These are phyloP conservation scores for Chaetoscypha palmicola DNA, from an alignment of 2,329 filamentous ascomycete genomes.

Conservation along the genomic window DNA sequence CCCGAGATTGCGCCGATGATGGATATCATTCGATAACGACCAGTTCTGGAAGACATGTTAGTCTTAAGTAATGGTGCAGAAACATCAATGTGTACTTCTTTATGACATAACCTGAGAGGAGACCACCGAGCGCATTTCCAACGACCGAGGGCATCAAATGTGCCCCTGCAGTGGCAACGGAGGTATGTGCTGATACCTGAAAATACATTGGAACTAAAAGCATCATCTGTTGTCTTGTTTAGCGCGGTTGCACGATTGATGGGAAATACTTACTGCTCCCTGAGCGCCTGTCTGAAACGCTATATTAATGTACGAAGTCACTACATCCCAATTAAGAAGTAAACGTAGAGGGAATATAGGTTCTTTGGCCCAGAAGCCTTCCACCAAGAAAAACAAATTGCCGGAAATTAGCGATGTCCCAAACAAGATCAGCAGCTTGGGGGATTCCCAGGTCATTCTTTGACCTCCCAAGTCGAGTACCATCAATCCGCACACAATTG, in stretches of 20 bases:
- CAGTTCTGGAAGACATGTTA: constrained; percentile 42
- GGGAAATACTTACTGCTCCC: constrained; percentile 37
- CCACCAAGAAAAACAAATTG: constrained; percentile 20
- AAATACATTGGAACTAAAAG: constrained; percentile 64
- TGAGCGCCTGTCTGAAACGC: constrained; percentile 50
- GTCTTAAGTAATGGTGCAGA: not conserved
- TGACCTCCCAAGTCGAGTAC: constrained; percentile 44
- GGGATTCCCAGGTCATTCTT: constrained; percentile 33
- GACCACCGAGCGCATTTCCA: constrained; percentile 58
- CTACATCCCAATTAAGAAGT: constrained; percentile 43
- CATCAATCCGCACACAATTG: constrained; percentile 39
- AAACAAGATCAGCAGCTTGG: constrained; percentile 30
- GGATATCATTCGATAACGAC: constrained; percentile 50
- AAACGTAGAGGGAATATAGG: constrained; percentile 52
- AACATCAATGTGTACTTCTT: constrained; percentile 25
- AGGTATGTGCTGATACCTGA: constrained; percentile 52
- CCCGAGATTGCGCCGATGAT: constrained; percentile 44
- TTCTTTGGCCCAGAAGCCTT: constrained; percentile 40
- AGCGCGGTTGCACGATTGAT: not conserved
- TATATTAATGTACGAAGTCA: constrained; percentile 46
- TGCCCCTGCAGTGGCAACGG: constrained; percentile 49
- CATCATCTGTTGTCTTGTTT: constrained; percentile 41
- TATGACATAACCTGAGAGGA: constrained; percentile 43
- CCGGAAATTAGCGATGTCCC: constrained; percentile 21
- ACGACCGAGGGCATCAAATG: constrained; percentile 61